phyloP scores from a whole-genome alignment of 1,284 basidiomycete species.

The Tilletia walkeri region DNA sequence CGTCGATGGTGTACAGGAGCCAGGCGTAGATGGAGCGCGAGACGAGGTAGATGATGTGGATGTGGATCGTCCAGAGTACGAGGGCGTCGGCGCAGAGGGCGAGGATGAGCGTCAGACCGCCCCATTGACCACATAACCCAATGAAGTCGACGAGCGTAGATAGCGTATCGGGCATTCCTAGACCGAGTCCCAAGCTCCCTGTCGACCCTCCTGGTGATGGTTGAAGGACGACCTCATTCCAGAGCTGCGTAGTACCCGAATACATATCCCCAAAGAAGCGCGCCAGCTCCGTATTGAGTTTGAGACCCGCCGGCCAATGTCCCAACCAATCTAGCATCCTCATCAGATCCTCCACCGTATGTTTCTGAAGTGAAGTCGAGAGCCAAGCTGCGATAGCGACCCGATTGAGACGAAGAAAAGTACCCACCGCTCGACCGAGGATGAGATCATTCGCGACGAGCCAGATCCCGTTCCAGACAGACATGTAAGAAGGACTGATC shows the following conservation, averaged over 20 bases:
- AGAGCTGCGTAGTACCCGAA: constrained; percentile 65
- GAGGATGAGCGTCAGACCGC: constrained; percentile 71
- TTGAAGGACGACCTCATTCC: constrained; percentile 59
- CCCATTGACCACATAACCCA: constrained; percentile 62
- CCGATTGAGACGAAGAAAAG: constrained; percentile 30
- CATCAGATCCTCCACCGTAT: not conserved
- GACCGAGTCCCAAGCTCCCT: not conserved
- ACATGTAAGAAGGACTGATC: constrained; percentile 54
- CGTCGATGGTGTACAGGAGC: constrained; percentile 66
- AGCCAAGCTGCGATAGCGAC: not conserved
- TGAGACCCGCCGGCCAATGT: constrained; percentile 91
- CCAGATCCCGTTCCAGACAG: constrained; percentile 89
- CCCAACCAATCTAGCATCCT: constrained; percentile 76
- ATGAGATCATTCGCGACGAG: constrained; percentile 84
- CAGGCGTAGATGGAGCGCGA: constrained; percentile 68
- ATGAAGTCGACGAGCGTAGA: constrained; percentile 61
- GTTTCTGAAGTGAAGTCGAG: not conserved
- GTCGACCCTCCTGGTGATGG: constrained; percentile 19
- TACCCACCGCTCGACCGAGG: constrained; percentile 70
- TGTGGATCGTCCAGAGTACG: constrained; percentile 69
- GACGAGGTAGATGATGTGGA: constrained; percentile 70
- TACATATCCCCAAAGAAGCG: constrained; percentile 75
- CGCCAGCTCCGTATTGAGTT: constrained; percentile 90
- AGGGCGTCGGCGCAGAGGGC: constrained; percentile 70
- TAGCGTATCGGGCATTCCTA: not conserved